phyloP scores from a whole-genome alignment of 2,329 filamentous ascomycete species.

The Aspergillus calidoustus region DNA sequence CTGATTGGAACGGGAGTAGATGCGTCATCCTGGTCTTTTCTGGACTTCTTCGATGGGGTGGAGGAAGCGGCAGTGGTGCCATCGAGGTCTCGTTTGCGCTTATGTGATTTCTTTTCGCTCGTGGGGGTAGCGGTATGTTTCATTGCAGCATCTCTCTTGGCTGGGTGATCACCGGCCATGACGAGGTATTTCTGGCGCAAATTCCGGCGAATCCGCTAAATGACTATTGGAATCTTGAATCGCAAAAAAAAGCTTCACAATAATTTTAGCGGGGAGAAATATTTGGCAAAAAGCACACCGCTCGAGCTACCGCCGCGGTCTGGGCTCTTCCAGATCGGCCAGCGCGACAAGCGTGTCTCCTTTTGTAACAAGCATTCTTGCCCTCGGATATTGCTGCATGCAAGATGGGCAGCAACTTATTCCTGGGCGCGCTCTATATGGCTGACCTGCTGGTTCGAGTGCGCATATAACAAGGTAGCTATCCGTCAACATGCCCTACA shows the following conservation, averaged over 20 bases:
- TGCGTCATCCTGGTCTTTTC: constrained; percentile 30
- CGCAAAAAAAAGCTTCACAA: constrained; percentile 24
- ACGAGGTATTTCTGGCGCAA: constrained; percentile 14
- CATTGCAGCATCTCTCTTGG: constrained; percentile 51
- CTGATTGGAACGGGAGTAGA: constrained; percentile 32
- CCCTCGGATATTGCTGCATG: background rate
- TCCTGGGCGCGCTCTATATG: background rate
- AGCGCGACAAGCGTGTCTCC: constrained; percentile 15
- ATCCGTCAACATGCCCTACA: constrained; percentile 64
- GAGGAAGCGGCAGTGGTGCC: constrained; percentile 27
- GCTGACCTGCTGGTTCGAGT: background rate
- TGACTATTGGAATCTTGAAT: background rate
- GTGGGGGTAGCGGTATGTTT: constrained; percentile 24
- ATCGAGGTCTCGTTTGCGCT: constrained; percentile 41
- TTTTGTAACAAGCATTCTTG: constrained; percentile 6
- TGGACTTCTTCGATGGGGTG: constrained; percentile 45
- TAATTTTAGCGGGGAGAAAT: constrained; percentile 34
- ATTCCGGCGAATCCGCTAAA: background rate
- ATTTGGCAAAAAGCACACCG: constrained; percentile 31
- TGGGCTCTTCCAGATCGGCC: constrained; percentile 22
- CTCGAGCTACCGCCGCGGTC: constrained; percentile 22
- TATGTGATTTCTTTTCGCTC: constrained; percentile 34
- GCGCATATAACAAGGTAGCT: constrained; percentile 20
- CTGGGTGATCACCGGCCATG: constrained; percentile 55
- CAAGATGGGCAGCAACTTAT: constrained; percentile 6